These are phyloP conservation scores for Odontarrhena argentea DNA, from an alignment of 345 rosid genomes.

Conservation along the genomic window DNA sequence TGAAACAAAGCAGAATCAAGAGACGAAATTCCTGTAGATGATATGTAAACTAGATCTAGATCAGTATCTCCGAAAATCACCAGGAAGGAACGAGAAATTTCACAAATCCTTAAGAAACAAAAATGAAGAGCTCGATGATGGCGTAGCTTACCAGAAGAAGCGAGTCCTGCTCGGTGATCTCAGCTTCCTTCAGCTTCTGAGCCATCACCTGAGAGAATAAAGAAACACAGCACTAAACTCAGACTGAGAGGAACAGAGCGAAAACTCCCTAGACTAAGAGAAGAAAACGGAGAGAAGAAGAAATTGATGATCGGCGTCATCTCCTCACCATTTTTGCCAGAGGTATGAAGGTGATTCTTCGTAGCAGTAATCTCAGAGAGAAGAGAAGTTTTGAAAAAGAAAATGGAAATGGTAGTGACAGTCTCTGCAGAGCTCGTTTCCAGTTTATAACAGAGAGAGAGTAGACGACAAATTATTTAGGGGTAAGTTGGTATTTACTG, in stretches of 20 bases:
- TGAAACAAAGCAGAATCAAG: background rate
- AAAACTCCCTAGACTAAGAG: background rate
- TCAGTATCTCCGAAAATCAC: slow-evolving; percentile 2
- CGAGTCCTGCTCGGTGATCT: slow-evolving; percentile 97
- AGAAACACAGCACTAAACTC: background rate
- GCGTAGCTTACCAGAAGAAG: slow-evolving; percentile 75
- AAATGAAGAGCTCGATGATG: slow-evolving; percentile 15
- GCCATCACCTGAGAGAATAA: slow-evolving; percentile 61
- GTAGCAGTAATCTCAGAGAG: slow-evolving; percentile 6
- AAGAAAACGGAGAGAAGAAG: slow-evolving; percentile 15
- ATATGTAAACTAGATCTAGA: background rate
- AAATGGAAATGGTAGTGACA: slow-evolving; percentile 24
- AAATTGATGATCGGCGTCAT: slow-evolving; percentile 28
- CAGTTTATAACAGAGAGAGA: slow-evolving; percentile 4
- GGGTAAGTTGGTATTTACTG: background rate
- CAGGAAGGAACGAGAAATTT: slow-evolving; percentile 14
- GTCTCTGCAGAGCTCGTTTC: slow-evolving; percentile 3
- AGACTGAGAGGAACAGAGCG: slow-evolving; percentile 8
- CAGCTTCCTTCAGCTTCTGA: slow-evolving; percentile 86
- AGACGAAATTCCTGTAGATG: background rate
- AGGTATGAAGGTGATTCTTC: slow-evolving; percentile 8
- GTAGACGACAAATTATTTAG: background rate
- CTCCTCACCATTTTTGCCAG: slow-evolving; percentile 55
- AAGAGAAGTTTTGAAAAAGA: slow-evolving; percentile 18
- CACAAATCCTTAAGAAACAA: background rate